phyloP scores from a whole-genome alignment of 352 stramenopile species.

The Phytopythium montanum region DNA sequence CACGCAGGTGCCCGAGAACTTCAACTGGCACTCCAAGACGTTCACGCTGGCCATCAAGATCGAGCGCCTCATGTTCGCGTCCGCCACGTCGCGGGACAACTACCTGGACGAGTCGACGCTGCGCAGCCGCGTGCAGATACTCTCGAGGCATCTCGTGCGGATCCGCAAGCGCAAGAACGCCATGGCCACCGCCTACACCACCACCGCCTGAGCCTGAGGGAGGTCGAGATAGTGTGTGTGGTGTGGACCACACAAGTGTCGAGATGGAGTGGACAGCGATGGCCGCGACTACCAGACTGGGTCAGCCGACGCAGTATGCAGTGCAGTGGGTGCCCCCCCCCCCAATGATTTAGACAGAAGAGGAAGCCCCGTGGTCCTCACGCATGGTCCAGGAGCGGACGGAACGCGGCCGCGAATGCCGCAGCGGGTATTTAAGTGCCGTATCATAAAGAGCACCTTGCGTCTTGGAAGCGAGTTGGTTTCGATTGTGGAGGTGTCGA shows the following conservation, averaged over 20 bases:
- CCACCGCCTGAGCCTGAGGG: slow-evolving; percentile 2
- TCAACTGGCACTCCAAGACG: slow-evolving; percentile 57
- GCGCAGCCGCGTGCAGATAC: slow-evolving; percentile 37
- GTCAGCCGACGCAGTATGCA: background rate
- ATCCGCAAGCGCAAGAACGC: slow-evolving; percentile 53
- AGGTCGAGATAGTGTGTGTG: background rate
- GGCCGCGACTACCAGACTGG: background rate
- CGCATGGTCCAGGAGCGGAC: background rate
- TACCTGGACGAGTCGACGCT: slow-evolving; percentile 56
- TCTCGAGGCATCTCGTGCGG: slow-evolving; percentile 48
- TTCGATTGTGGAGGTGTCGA: background rate
- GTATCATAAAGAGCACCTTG: background rate
- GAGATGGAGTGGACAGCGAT: no score
- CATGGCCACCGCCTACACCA: slow-evolving; percentile 4
- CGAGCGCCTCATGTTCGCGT: slow-evolving; percentile 54
- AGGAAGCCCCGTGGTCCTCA: slow-evolving; percentile 4
- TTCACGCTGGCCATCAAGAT: slow-evolving; percentile 61
- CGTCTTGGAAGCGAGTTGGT: background rate
- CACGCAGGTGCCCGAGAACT: slow-evolving; percentile 52
- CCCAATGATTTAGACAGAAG: slow-evolving; percentile 6
- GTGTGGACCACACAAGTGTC: background rate
- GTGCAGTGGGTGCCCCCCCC: background rate
- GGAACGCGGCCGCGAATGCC: slow-evolving; percentile 1
- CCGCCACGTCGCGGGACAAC: slow-evolving; percentile 39
- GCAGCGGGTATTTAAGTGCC: slow-evolving; percentile 7